A percentile compares a stretch with the other conserved stretches of the same genome.
Conservation (phyloP, 1,139 yeast species). For the Candida pseudoviswanathii region DNA sequence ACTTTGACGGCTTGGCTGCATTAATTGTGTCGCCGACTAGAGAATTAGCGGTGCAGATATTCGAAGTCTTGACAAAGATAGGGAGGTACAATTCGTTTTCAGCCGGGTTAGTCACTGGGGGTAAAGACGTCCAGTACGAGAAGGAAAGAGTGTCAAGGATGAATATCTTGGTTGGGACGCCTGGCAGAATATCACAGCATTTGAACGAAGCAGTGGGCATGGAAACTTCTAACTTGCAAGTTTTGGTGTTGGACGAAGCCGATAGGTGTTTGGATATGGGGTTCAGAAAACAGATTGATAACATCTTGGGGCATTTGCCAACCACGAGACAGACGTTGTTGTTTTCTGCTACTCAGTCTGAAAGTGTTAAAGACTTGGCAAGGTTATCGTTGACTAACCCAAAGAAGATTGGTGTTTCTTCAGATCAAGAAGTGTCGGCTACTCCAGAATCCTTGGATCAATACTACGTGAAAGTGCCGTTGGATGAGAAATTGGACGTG, state of each 20-base stretch:
- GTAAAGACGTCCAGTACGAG: conserved; percentile 88
- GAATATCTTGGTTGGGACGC: conserved; percentile 92
- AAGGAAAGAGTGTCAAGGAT: conserved; percentile 81
- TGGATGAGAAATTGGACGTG: conserved; percentile 82
- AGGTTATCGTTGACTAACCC: conserved; percentile 84
- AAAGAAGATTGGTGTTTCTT: conserved; percentile 65
- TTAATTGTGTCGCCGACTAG: conserved; percentile 90
- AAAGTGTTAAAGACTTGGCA: conserved; percentile 84
- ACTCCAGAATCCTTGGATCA: conserved; percentile 89
- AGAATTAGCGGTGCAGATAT: conserved; percentile 91
- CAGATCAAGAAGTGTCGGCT: conserved; percentile 49
- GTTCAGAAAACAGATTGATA: conserved; percentile 84
- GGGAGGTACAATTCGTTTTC: conserved; percentile 82
- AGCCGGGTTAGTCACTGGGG: conserved; percentile 96
- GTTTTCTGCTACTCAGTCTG: conserved; percentile 93
- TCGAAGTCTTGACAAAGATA: conserved; percentile 82
- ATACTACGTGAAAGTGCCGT: conserved; percentile 68
- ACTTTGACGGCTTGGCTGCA: conserved; percentile 91
- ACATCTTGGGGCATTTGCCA: conserved; percentile 81
- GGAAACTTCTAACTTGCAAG: conserved; percentile 77
- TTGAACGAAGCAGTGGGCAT: conserved; percentile 91
- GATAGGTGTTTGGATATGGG: conserved; percentile 98
- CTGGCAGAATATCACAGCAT: conserved; percentile 93
- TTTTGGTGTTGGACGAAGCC: conserved; percentile 90
- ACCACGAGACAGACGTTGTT: conserved; percentile 83